Evolutionary conservation across 768 basidiomycete genomes (phyloP).

Genomic region (Lactarius quietus): DNA sequence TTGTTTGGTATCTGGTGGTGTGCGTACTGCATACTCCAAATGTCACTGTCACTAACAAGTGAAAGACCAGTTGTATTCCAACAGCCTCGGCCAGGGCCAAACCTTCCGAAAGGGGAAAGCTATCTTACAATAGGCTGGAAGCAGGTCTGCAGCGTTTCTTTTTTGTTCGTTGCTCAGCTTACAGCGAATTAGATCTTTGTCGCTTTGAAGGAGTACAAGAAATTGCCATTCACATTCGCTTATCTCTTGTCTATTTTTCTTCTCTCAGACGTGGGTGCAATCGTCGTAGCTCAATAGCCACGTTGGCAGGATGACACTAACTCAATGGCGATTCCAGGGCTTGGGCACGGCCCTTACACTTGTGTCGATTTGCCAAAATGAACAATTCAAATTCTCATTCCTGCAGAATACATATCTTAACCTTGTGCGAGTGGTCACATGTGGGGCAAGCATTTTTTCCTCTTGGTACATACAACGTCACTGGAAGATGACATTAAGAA

Average conservation of each 20-base stretch:
- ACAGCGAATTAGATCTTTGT: constrained; percentile 59
- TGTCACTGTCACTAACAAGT: background rate
- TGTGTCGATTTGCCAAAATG: constrained; percentile 73
- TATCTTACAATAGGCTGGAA: constrained; percentile 86
- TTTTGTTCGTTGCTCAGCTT: background rate
- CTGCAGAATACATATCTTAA: constrained; percentile 77
- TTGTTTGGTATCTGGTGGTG: constrained; percentile 86
- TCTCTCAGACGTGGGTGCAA: constrained; percentile 60
- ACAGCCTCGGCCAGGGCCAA: constrained; percentile 77
- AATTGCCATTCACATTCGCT: constrained; percentile 76
- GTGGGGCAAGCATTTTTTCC: constrained; percentile 62
- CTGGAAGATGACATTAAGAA: constrained; percentile 78
- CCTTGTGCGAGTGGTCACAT: constrained; percentile 70
- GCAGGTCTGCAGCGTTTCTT: constrained; percentile 44
- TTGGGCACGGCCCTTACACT: constrained; percentile 77
- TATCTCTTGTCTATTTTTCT: constrained; percentile 76
- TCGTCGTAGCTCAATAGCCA: background rate
- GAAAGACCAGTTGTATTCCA: constrained; percentile 66
- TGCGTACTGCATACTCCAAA: constrained; percentile 39
- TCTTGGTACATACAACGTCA: constrained; percentile 84
- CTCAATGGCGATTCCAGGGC: constrained; percentile 43
- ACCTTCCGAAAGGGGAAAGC: constrained; percentile 68
- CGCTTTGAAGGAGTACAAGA: constrained; percentile 68
- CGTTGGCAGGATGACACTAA: background rate
- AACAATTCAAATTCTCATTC: constrained; percentile 79